Evolutionary conservation across 1,284 basidiomycete species (phyloP).

Genomic region (Cystobasidium pallidum): DNA sequence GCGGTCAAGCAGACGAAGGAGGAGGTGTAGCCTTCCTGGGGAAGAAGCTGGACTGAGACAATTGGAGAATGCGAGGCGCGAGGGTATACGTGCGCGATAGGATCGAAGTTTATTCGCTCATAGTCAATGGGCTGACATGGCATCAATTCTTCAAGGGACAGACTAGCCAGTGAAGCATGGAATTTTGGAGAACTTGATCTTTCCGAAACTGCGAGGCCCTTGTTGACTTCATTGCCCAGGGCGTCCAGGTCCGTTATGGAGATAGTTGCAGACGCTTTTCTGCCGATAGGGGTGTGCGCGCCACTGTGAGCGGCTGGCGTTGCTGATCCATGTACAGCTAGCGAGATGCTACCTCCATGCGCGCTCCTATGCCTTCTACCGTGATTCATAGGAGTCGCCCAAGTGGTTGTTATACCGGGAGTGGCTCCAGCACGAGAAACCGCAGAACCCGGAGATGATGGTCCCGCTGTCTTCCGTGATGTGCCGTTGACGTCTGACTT

Average conservation of each 20-base stretch:
- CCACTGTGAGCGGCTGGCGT: slow-evolving; percentile 19
- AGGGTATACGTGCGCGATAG: slow-evolving; percentile 24
- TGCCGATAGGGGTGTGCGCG: slow-evolving; percentile 16
- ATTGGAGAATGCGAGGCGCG: slow-evolving; percentile 30
- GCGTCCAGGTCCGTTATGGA: slow-evolving; percentile 39
- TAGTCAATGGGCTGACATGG: slow-evolving; percentile 9
- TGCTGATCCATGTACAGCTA: slow-evolving; percentile 26
- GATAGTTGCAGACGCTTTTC: slow-evolving; percentile 44
- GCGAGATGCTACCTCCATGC: slow-evolving; percentile 28
- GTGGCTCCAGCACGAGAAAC: slow-evolving; percentile 11
- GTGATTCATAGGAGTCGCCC: background rate
- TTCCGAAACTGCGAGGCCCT: background rate
- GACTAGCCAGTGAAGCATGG: slow-evolving; percentile 6
- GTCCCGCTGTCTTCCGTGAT: background rate
- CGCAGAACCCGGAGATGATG: slow-evolving; percentile 5
- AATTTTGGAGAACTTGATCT: slow-evolving; percentile 6
- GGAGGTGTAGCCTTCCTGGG: slow-evolving; percentile 13
- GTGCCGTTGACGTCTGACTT: slow-evolving; percentile 6
- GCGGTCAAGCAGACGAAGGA: slow-evolving; percentile 28
- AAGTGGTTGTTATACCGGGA: background rate
- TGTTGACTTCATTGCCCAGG: slow-evolving; percentile 8
- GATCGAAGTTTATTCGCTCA: slow-evolving; percentile 24
- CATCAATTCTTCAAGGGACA: slow-evolving; percentile 28
- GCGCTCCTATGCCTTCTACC: background rate
- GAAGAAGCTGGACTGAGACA: slow-evolving; percentile 23